Conservation (phyloP, 148 eudicot genomes). For the Drosera capensis region DNA sequence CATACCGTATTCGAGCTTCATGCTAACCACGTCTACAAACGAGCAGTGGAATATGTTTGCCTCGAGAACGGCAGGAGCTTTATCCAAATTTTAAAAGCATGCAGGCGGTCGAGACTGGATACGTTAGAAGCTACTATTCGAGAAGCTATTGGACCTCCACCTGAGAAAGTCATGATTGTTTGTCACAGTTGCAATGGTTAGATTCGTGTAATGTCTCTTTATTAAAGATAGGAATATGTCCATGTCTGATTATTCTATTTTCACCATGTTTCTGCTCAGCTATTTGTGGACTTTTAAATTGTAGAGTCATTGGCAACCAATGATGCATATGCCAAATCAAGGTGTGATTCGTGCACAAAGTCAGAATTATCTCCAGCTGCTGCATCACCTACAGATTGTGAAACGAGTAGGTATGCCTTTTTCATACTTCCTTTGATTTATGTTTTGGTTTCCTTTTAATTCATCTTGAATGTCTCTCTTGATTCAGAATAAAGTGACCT, state of each 20-base stretch:
- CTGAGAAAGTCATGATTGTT: slow-evolving; percentile 27
- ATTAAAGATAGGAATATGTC: slow-evolving; percentile 2
- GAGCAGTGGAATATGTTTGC: slow-evolving; percentile 74
- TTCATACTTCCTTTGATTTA: slow-evolving; percentile 6
- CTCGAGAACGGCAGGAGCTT: slow-evolving; percentile 75
- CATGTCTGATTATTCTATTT: neutral
- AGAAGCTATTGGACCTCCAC: slow-evolving; percentile 48
- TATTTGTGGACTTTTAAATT: slow-evolving; percentile 6
- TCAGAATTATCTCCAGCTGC: slow-evolving; percentile 22
- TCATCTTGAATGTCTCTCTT: too few relatives aligned
- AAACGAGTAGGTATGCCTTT: slow-evolving; percentile 40
- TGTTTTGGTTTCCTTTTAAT: too few relatives aligned
- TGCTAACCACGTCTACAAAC: slow-evolving; percentile 63
- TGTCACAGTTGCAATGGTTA: slow-evolving; percentile 58
- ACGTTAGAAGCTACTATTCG: slow-evolving; percentile 41
- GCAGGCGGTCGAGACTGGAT: slow-evolving; percentile 30
- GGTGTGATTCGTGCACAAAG: slow-evolving; percentile 46
- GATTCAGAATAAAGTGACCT: too few relatives aligned
- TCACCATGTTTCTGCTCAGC: neutral
- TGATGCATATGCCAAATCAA: slow-evolving; percentile 31
- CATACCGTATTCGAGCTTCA: slow-evolving; percentile 77
- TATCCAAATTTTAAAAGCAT: slow-evolving; percentile 52
- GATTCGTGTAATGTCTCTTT: slow-evolving; percentile 1
- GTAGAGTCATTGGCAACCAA: slow-evolving; percentile 43
- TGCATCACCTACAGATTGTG: slow-evolving; percentile 20